Conservation (phyloP, 2,329 filamentous ascomycete species). For the Colletotrichum somersetense region DNA sequence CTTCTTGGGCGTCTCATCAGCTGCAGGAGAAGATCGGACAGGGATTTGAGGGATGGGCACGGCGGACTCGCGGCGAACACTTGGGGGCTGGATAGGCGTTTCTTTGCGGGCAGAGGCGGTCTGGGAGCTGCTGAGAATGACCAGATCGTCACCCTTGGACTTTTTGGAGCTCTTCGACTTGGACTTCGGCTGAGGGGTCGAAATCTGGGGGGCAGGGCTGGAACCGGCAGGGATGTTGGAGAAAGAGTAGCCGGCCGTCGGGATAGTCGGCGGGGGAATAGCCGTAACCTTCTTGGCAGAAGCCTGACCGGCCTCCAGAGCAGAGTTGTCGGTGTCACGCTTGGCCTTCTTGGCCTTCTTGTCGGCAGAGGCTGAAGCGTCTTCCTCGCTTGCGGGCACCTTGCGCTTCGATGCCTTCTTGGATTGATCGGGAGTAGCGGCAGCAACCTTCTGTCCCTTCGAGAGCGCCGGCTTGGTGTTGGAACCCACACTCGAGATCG, state of each 20-base stretch:
- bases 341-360: constrained; percentile 56
- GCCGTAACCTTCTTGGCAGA: constrained; percentile 51
- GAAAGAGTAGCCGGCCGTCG: constrained; percentile 43
- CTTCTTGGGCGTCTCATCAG: constrained; percentile 43
- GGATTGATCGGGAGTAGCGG: constrained; percentile 26
- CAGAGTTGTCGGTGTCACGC: constrained; percentile 46
- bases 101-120: constrained; percentile 43
- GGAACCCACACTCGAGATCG: constrained; percentile 36
- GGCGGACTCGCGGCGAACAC: constrained; percentile 25
- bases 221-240: constrained; percentile 43
- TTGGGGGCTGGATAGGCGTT: constrained; percentile 46
- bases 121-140: constrained; percentile 42
- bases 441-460: constrained; percentile 13
- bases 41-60: constrained; percentile 28
- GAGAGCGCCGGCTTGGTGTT: constrained; percentile 11
- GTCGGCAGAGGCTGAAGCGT: constrained; percentile 50
- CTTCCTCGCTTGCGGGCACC: constrained; percentile 52
- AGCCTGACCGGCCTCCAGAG: constrained; percentile 16
- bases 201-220: constrained; percentile 44
- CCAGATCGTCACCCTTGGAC: constrained; percentile 45
- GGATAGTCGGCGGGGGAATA: constrained; percentile 50
- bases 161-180: constrained; percentile 49
- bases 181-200: constrained; percentile 44
- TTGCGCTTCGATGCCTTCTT: constrained; percentile 43
- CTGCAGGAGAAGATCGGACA: constrained; percentile 16